Percentiles rank a stretch among this genome's conserved stretches.
phyloP scores from a whole-genome alignment of 768 basidiomycete genomes.

The Naganishia antarctica region DNA sequence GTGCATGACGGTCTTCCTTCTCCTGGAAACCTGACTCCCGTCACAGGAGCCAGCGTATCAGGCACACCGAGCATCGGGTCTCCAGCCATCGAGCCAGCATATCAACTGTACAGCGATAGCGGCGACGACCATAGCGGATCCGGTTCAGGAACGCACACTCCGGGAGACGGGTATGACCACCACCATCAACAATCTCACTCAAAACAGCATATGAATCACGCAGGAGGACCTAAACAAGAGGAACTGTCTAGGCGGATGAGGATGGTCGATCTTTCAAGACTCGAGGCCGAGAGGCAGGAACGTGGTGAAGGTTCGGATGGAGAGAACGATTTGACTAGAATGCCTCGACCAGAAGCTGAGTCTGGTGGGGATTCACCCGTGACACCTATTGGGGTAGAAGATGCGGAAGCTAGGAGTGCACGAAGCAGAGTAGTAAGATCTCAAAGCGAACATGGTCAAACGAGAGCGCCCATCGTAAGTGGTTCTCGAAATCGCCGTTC shows the following conservation, averaged over 20 bases:
- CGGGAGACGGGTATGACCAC: background rate
- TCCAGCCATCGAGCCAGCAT: background rate
- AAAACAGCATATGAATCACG: constrained; percentile 14
- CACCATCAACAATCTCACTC: background rate
- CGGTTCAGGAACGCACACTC: constrained; percentile 8
- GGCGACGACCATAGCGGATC: constrained; percentile 5
- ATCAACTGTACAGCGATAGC: constrained; percentile 4
- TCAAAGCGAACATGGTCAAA: constrained; percentile 10
- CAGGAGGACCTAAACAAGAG: constrained; percentile 7
- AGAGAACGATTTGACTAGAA: no score
- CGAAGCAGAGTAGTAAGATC: background rate
- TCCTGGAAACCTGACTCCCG: constrained; percentile 9
- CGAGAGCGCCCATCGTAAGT: constrained; percentile 1
- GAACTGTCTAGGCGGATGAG: constrained; percentile 20
- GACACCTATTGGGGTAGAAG: constrained; percentile 2
- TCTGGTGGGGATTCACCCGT: constrained; percentile 1
- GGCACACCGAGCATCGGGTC: constrained; percentile 1
- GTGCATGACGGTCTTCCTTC: constrained; percentile 9
- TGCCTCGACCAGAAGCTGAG: no score
- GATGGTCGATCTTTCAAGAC: constrained; percentile 14
- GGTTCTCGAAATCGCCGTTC: background rate
- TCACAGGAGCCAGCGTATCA: background rate
- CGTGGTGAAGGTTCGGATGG: constrained; percentile 13
- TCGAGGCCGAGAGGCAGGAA: constrained; percentile 9
- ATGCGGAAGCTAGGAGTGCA: background rate